A percentile compares a stretch with the other conserved stretches of the same genome.
phyloP scores from a whole-genome alignment of 169 alveolate genomes.

The Plasmodium sp. region DNA sequence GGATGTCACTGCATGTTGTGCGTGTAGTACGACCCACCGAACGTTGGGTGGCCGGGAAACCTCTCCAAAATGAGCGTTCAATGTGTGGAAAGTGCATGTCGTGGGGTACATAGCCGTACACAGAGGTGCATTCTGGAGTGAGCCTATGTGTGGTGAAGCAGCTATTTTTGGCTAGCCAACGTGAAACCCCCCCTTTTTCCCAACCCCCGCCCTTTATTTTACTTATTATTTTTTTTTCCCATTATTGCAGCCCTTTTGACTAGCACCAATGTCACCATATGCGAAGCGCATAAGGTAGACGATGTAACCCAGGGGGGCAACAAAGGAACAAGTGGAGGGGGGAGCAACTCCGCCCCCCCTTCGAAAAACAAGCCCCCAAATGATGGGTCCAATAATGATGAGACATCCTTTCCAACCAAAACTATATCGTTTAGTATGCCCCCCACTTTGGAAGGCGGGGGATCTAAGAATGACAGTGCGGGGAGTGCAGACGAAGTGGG shows the following conservation, averaged over 20 bases:
- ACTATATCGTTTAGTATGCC: constrained; percentile 22
- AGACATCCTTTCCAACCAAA: neutral
- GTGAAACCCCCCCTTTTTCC: neutral
- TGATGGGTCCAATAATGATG: neutral
- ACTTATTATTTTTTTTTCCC: neutral
- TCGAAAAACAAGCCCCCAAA: neutral
- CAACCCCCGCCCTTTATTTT: neutral
- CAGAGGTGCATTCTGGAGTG: neutral
- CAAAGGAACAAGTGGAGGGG: neutral
- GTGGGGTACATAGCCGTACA: neutral
- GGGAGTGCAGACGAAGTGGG: neutral
- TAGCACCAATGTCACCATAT: neutral
- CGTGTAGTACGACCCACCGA: neutral
- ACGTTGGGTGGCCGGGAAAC: neutral
- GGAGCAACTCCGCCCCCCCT: neutral
- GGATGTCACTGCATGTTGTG: neutral
- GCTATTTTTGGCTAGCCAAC: neutral
- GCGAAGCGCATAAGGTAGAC: neutral
- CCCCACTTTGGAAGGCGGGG: neutral
- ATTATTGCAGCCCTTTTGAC: constrained; percentile 5
- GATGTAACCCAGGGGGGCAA: neutral
- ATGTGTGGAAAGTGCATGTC: neutral
- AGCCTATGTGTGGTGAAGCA: neutral
- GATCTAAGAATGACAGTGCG: neutral
- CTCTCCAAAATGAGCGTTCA: neutral